Base-by-base conservation (phyloP, 768 basidiomycete species). In the Pulveroboletus sp. region DNA sequence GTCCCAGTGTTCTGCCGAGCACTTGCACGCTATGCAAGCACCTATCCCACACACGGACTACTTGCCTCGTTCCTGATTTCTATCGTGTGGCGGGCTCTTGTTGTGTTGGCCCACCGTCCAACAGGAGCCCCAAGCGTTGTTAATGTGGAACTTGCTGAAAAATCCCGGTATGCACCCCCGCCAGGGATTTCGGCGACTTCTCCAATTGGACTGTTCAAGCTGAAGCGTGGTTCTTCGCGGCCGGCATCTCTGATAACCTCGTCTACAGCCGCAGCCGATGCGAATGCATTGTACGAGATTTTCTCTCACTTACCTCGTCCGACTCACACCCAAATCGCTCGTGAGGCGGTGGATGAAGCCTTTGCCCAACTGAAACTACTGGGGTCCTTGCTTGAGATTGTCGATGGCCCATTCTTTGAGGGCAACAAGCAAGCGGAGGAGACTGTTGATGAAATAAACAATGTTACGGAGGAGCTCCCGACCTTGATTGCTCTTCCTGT, bases 271-370 rank as follows among this genome's bases (percentile, higher is more conserved):
- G 76, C 78, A 3, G 67, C 73, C 3, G 89, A 92, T 52, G 79
- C 80, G 6, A 78, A 77, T 26, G 76, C 76, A 3, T 65, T 89
- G n/a, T 80, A 71, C 62, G 79, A 85, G 39, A 71, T 88, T 26
- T 70, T 91, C 39, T 71, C 65, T 39, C 65, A 69, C 24, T 72
- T 91, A 32, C 86, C 89, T 18, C 77, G 80, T 8, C 88, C 89
- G 39, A 60, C 46, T 30, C 74, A 74, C 43, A 76, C 77, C 9
- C 71, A 71, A 24, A 65, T 87, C 8, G 89, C 89, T n/a, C 74
- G 76, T 36, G 89, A 92, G 63, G 89, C 86, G 6, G 87, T 91
- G 9, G 83, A 86, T 47, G 89, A 90, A 59, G 89, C 86, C 2
- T 82, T 85, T 57, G 78, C 77, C 47, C 84, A 81, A 14, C 69